A percentile compares a stretch with the other conserved stretches of the same genome.
phyloP scores from a whole-genome alignment of 257 asterid species.

The Solanum corneliomulleri region DNA sequence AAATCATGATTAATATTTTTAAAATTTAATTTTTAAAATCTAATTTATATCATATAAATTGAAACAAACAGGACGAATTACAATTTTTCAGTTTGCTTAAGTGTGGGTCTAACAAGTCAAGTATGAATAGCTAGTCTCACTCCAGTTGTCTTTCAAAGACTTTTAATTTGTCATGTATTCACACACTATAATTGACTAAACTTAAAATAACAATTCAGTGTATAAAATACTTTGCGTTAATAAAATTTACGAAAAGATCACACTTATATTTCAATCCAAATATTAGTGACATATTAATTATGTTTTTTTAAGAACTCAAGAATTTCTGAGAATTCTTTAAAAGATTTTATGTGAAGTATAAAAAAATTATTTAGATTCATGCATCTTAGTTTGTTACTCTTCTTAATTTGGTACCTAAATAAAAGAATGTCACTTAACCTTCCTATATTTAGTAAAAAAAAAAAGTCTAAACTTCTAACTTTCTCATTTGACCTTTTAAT shows the following conservation, averaged over 20 bases:
- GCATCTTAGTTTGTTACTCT: not conserved
- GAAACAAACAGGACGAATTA: accelerated
- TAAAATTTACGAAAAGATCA: not conserved
- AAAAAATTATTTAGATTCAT: not conserved
- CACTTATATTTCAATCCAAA: not conserved
- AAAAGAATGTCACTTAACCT: not conserved
- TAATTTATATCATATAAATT: not conserved
- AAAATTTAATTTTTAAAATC: not conserved
- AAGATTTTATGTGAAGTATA: not conserved
- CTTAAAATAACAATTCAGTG: not conserved
- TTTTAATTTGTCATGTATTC: not conserved
- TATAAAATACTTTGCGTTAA: not conserved
- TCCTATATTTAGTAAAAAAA: not conserved
- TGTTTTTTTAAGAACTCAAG: not conserved
- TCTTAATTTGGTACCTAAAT: not conserved
- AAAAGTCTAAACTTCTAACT: not conserved
- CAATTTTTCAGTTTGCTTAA: not conserved
- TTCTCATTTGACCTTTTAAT: not conserved
- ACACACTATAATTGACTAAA: not conserved
- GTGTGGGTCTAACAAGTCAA: not conserved
- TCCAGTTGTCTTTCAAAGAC: not conserved
- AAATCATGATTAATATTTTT: not conserved
- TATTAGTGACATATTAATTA: not conserved
- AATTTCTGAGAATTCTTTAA: not conserved
- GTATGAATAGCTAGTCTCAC: not conserved